Percentiles rank a stretch among this genome's conserved stretches.
Evolutionary conservation across 345 rosid genomes (phyloP).

Genomic region (Murraya paniculata): DNA sequence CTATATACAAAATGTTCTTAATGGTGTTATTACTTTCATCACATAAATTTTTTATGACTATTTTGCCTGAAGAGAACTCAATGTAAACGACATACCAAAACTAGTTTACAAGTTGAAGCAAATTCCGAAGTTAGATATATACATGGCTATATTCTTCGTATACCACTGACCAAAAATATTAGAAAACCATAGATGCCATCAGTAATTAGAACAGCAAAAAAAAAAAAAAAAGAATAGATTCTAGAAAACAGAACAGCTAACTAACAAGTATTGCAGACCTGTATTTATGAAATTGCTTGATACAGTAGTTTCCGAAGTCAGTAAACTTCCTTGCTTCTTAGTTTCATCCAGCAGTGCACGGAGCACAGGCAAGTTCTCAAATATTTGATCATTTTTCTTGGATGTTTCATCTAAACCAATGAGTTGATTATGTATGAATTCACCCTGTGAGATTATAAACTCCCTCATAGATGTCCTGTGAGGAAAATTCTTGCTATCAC

Average conservation of each 20-base stretch:
- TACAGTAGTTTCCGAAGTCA: background rate
- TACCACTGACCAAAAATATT: background rate
- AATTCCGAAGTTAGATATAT: background rate
- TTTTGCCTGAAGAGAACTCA: background rate
- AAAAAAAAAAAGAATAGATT: no score
- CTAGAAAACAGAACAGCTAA: background rate
- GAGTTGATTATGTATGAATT: constrained; percentile 62
- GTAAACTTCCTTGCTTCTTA: constrained; percentile 25
- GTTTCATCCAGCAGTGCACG: constrained; percentile 47
- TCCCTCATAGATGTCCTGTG: constrained; percentile 40
- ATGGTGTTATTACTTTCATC: background rate
- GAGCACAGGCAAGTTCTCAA: constrained; percentile 52
- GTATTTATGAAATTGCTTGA: constrained; percentile 35
- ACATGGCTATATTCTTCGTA: background rate
- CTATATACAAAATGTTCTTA: no score
- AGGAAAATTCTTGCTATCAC: constrained; percentile 42
- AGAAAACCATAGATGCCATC: background rate
- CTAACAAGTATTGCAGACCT: constrained; percentile 5
- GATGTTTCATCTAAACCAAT: constrained; percentile 58
- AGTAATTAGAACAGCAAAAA: background rate
- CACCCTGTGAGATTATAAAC: constrained; percentile 59
- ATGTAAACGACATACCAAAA: background rate
- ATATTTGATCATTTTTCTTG: constrained; percentile 33
- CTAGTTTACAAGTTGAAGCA: background rate
- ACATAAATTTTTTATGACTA: background rate